These are phyloP conservation scores for Areca catechu DNA, from an alignment of 176 grass and related monocot species.

Conservation along the genomic window DNA sequence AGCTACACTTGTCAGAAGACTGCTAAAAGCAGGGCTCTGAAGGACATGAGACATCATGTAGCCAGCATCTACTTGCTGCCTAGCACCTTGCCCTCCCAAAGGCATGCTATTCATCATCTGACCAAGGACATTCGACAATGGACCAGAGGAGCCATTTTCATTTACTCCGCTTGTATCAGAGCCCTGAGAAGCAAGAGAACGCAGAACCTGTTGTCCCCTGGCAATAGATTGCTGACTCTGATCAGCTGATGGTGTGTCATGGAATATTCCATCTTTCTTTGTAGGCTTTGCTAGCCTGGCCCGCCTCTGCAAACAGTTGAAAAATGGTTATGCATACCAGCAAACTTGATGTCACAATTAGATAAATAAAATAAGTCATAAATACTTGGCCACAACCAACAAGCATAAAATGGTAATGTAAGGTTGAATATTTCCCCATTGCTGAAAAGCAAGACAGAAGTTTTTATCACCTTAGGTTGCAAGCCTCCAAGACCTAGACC, in stretches of 20 bases:
- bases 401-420: background rate
- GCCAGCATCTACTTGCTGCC: slow-evolving; percentile 41
- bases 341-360: slow-evolving; percentile 5
- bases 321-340: background rate
- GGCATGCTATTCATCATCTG: slow-evolving; percentile 21
- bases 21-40: slow-evolving; percentile 47
- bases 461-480: slow-evolving; percentile 56
- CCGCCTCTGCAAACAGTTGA: slow-evolving; percentile 35
- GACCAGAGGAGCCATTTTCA: slow-evolving; percentile 1
- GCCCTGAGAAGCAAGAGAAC: slow-evolving; percentile 39
- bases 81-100: slow-evolving; percentile 26
- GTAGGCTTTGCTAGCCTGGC: slow-evolving; percentile 26
- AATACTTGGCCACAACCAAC: too few relatives aligned
- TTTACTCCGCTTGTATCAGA: slow-evolving; percentile 16
- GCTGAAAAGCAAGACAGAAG: slow-evolving; percentile 4
- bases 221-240: slow-evolving; percentile 37
- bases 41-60: slow-evolving; percentile 70
- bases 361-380: background rate
- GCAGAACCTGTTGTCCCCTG: slow-evolving; percentile 47
- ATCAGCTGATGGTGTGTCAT: slow-evolving; percentile 23
- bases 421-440: background rate
- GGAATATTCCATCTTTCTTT: slow-evolving; percentile 16
- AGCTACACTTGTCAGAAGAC: slow-evolving; percentile 56
- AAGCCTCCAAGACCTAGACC: slow-evolving; percentile 78
- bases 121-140: slow-evolving; percentile 11